phyloP scores from a whole-genome alignment of 306 rosid species.

The Sechiopsis laciniata region DNA sequence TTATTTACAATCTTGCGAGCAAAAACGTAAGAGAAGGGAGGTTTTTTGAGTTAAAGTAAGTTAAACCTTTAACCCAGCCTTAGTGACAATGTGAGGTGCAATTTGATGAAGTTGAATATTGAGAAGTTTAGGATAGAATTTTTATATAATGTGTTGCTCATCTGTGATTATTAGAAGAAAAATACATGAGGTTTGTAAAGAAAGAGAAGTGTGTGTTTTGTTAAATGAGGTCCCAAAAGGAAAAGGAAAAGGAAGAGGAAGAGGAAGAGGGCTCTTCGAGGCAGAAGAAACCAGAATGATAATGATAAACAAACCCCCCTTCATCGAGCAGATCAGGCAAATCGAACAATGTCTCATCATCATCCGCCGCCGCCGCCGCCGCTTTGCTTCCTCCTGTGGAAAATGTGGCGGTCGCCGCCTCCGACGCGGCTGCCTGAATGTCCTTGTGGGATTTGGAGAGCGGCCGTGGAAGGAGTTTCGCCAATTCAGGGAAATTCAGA shows the following conservation, averaged over 20 bases:
- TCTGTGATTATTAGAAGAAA: slow-evolving; percentile 4
- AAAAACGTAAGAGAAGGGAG: no score
- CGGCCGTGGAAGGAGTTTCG: slow-evolving; percentile 54
- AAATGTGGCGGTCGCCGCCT: slow-evolving; percentile 50
- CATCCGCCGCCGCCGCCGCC: background rate
- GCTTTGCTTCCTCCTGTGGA: slow-evolving; percentile 13
- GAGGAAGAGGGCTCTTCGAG: slow-evolving; percentile 41
- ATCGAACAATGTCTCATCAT: slow-evolving; percentile 54
- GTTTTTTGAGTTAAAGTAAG: no score
- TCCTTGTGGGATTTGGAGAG: slow-evolving; percentile 60
- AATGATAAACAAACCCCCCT: slow-evolving; percentile 29
- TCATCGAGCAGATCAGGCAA: slow-evolving; percentile 68
- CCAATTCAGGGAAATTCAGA: slow-evolving; percentile 75
- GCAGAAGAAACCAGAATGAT: slow-evolving; percentile 40
- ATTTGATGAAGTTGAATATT: no score
- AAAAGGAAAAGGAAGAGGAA: background rate
- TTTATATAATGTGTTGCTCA: background rate
- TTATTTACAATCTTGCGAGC: no score
- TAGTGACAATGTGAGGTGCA: no score
- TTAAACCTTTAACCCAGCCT: no score
- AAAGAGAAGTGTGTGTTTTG: no score
- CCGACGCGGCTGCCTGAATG: slow-evolving; percentile 77
- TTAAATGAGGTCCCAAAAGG: slow-evolving; percentile 47
- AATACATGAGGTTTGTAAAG: slow-evolving; percentile 6
- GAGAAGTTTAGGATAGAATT: no score